Evolutionary conservation across 148 eudicot genomes (phyloP), one percentile per base, ranked within the genome.

Genomic region (Talinum fruticosum): DNA sequence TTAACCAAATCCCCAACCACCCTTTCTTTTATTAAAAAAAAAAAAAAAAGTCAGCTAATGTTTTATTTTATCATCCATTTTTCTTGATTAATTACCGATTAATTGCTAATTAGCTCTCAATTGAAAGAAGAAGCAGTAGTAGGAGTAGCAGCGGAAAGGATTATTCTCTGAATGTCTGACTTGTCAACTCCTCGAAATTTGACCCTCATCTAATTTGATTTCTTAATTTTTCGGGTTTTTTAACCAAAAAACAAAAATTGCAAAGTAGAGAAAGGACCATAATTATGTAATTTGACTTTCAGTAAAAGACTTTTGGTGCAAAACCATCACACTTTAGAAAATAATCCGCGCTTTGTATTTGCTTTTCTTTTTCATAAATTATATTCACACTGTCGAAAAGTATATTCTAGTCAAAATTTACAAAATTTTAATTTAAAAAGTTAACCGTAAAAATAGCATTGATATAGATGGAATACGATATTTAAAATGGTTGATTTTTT

Each of bases 1-100:
- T 44, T 51, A 44, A 76, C 71, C 72, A 51, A 76, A 76, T 65
- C 78, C 78, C 71, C 78, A 76, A 45, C 72, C 35, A 76, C 78
- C 72, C 78, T 47, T 66, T 69, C 38, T 69, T 38, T 37, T 66
- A 16, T 66, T 30, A n/a, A n/a, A n/a, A n/a, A n/a, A n/a, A n/a
- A n/a, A n/a, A n/a, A n/a, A n/a, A n/a, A n/a, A n/a, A n/a, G 6
- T 19, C 19, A 36, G 21, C 8, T 33, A 10, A 23, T 67, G 26
- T 35, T 34, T 35, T 5, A 15, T 66, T 33, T 33, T 33, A 34
- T 3, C 29, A 67, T 36, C 13, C n/a, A 67, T 2, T 67, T 19
- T 12, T 26, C 14, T 35, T 32, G 19, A 32, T 21, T 32, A 67
- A 57, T 53, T 53, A 16, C 2, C 54, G 10, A 18, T 35, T 36